Evolutionary conservation across 2,329 filamentous ascomycete genomes (phyloP).

Genomic region (Alternaria consortialis): DNA sequence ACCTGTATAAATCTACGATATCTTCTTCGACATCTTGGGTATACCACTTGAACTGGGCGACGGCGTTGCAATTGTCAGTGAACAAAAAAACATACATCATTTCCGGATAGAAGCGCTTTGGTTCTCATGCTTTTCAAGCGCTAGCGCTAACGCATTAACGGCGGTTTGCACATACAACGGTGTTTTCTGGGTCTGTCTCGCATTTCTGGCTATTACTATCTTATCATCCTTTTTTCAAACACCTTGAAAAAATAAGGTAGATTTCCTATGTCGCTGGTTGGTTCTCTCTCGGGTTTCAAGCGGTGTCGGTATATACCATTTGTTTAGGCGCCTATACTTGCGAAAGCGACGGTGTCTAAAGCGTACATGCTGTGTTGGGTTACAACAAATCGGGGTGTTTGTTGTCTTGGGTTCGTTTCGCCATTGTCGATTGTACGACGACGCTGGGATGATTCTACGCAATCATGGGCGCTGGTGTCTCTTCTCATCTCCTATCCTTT

Average conservation of each 20-base stretch:
- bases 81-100: constrained; percentile 46
- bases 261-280: constrained; percentile 52
- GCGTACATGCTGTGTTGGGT: constrained; percentile 31
- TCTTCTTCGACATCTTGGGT: constrained; percentile 52
- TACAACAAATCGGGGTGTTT: constrained; percentile 17
- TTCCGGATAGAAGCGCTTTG: constrained; percentile 52
- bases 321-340: constrained; percentile 47
- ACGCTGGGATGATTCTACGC: constrained; percentile 53
- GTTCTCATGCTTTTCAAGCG: constrained; percentile 42
- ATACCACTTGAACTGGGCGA: constrained; percentile 52
- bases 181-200: constrained; percentile 45
- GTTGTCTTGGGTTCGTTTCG: constrained; percentile 26
- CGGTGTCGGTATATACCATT: constrained; percentile 54
- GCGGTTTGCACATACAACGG: constrained; percentile 51
- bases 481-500: constrained; percentile 13
- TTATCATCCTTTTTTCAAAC: constrained; percentile 34
- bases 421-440: constrained; percentile 22
- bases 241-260: constrained; percentile 51
- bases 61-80: constrained; percentile 52
- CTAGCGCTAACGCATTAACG: constrained; percentile 52
- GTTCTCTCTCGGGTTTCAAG: constrained; percentile 35
- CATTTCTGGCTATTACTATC: constrained; percentile 47
- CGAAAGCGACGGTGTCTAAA: constrained; percentile 51
- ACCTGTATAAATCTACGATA: constrained; percentile 54
- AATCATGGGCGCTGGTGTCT: constrained; percentile 41